phyloP scores from a whole-genome alignment of 2,329 filamentous ascomycete genomes.

The Fusarium sp. region DNA sequence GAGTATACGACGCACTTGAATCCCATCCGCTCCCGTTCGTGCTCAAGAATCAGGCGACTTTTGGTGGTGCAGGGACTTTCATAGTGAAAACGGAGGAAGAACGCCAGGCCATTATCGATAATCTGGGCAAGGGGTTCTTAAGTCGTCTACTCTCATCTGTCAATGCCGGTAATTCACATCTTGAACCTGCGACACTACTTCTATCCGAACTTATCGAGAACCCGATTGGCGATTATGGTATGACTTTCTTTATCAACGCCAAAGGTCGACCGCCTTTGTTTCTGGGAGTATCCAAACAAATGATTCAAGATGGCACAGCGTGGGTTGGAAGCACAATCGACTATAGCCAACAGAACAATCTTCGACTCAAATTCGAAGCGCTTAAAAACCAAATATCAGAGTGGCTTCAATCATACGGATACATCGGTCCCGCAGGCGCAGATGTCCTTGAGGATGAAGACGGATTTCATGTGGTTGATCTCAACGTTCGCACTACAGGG shows the following conservation, averaged over 20 bases:
- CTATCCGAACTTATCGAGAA: conserved; percentile 50
- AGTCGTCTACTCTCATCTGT: conserved; percentile 49
- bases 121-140: conserved; percentile 46
- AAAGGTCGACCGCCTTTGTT: conserved; percentile 44
- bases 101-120: conserved; percentile 42
- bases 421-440: conserved; percentile 51
- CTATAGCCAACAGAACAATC: conserved; percentile 48
- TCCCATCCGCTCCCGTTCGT: conserved; percentile 51
- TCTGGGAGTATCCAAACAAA: conserved; percentile 52
- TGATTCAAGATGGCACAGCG: conserved; percentile 48
- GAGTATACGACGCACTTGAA: conserved; percentile 44
- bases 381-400: conserved; percentile 41
- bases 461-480: conserved; percentile 49
- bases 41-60: conserved; percentile 54
- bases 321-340: conserved; percentile 53
- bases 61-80: conserved; percentile 54
- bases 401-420: conserved; percentile 48
- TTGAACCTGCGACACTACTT: conserved; percentile 50
- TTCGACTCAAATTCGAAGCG: conserved; percentile 45
- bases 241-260: conserved; percentile 53
- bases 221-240: conserved; percentile 50
- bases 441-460: conserved; percentile 50
- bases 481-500: conserved; percentile 53
- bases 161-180: conserved; percentile 48
- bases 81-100: conserved; percentile 47